Base-by-base conservation (phyloP, 208 protist genomes). In the Leishmania arabica region DNA sequence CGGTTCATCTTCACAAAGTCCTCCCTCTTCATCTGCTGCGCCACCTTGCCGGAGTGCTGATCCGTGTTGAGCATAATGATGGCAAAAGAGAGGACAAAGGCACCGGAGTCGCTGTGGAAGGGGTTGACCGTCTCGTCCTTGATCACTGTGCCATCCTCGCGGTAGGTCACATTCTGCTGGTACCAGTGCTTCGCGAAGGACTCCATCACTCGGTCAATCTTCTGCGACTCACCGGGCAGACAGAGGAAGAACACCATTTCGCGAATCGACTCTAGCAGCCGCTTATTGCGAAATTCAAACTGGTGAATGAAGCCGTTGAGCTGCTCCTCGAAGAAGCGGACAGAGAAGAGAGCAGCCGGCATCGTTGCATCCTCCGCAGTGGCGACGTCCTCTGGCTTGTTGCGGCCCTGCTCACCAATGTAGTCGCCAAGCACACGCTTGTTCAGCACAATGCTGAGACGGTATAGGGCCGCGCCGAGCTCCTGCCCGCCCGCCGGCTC, bases 51-150 rank as follows among this genome's bases (percentile, higher is more conserved):
- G 19, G 94, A 99, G 88, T 99, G 99, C 78, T 98, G 91, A 85
- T 99, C 99, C 0, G 99, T 99, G 89, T 99, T 99, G n/a, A 99
- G 95, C 98, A 99, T 99, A 75, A 99, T 99, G 66, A 99, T 97
- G 34, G 98, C 96, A 86, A 99, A 99, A 19, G 99, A 98, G 5
- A 99, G 92, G 68, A 99, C 90, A 88, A 97, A 98, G 15, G 95
- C 93, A 17, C 90, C 94, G 53, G 90, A 90, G 34, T 95, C 86
- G 78, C 85, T 92, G 72, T 86, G 86, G 73, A 98, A 98, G 1
- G 95, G 95, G 80, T 98, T 98, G 58, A 88, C 71, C n/a, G 62
- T 51, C 58, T 74, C 80, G 53, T 88, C 87, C 66, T 88, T 89
- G 66, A 76, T 40, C 3, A 82, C 72, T 11, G 79, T 66, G 40